Evolutionary conservation across 2,329 filamentous ascomycete genomes (phyloP), one percentile per base, ranked within the genome.

Genomic region (Beauveria scarabaeidicola): DNA sequence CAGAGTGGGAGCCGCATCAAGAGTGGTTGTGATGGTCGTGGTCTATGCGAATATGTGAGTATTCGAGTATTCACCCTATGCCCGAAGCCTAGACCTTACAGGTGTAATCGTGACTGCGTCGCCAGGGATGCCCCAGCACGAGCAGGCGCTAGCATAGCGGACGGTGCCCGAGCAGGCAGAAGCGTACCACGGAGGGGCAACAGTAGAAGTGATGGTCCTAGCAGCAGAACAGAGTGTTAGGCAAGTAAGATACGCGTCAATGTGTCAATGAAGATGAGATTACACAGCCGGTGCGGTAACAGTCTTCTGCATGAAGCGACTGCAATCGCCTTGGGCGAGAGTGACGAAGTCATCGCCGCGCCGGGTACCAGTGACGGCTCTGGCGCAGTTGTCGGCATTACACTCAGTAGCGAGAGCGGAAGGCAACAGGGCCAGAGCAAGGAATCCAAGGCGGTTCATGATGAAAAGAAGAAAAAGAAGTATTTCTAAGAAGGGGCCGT

Each of bases 61-160:
- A 9, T 3, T 10, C n/a, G 6, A 38, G 19, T 13, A 9, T 3
- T 10, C n/a, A 9, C n/a, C n/a, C 3, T 19, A 1, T 17, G 7
- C 3, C 32, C 4, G 10, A 52, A 36, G 13, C 2, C 21, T 4
- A 4, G 2, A 10, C 10, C 55, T 52, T 58, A 58, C 55, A 43
- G 55, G 55, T 10, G 55, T 58, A 40, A 58, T 15, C n/a, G 55
- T 58, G 46, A 41, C 7, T 3, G 47, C 40, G 10, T 32, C 25
- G 55, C 46, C 55, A 11, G 32, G 9, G 25, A 58, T 52, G 23
- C 55, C 55, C 55, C 55, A 58, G 47, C 55, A 58, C 8, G 55
- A 58, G 55, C 55, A 58, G 25, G 55, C 55, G 47, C 55, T 58
- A 19, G 55, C 23, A 27, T 58, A 58, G 38, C 47, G 55, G 38